Percentiles rank a stretch among this genome's conserved stretches.
Conservation (phyloP, 345 rosid genomes). For the Mangifera indica region DNA sequence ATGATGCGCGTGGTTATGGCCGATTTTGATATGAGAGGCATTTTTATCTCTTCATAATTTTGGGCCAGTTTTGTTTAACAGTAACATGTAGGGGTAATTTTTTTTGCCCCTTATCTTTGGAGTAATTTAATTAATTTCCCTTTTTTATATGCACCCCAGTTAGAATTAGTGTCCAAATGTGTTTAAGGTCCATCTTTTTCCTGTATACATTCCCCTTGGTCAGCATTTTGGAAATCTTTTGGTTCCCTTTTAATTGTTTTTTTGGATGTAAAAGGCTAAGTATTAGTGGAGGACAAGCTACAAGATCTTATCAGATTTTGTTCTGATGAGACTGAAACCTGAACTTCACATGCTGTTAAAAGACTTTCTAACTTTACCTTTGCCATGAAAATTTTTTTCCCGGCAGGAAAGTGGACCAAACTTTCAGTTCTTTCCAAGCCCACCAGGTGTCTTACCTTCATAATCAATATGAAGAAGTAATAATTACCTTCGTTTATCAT, state of each 20-base stretch:
- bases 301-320: not conserved
- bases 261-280: not conserved
- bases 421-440: not conserved
- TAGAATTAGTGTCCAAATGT: not conserved
- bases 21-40: too few species aligned
- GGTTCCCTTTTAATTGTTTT: too few species aligned
- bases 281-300: not conserved
- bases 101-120: too few species aligned
- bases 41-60: too few species aligned
- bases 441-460: not conserved
- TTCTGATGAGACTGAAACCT: not conserved
- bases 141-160: not conserved
- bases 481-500: too few species aligned
- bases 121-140: too few species aligned
- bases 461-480: not conserved
- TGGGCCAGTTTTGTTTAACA: too few species aligned
- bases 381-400: not conserved
- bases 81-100: too few species aligned
- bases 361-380: not conserved
- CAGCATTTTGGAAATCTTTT: not conserved
- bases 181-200: not conserved
- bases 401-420: conserved; percentile 6
- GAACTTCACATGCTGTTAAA: not conserved
- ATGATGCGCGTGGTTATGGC: too few species aligned
- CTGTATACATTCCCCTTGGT: not conserved